These are phyloP conservation scores for Rhodotorula sp. DNA, from an alignment of 1,284 basidiomycete species.

Conservation along the genomic window DNA sequence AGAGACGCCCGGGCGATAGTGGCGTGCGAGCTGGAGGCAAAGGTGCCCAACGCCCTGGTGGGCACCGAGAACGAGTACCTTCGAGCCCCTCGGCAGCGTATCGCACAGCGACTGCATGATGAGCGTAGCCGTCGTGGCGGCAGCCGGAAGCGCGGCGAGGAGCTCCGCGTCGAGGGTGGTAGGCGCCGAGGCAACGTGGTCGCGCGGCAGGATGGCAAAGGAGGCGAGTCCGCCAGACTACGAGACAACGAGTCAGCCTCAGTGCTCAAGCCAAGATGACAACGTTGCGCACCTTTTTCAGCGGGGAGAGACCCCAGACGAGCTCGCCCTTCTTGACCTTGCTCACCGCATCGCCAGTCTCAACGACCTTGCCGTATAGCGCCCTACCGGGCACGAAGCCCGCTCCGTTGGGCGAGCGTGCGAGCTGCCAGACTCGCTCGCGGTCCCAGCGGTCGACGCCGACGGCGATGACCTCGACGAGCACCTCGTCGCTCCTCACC, in stretches of 20 bases:
- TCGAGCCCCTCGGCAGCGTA: conserved; percentile 49
- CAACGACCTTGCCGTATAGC: conserved; percentile 53
- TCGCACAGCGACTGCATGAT: conserved; percentile 51
- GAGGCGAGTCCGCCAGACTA: conserved; percentile 52
- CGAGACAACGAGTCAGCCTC: neutral
- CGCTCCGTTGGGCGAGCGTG: conserved; percentile 39
- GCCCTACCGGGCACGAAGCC: conserved; percentile 53
- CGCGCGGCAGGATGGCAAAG: conserved; percentile 48
- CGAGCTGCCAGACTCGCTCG: conserved; percentile 45
- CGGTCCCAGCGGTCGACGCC: conserved; percentile 52
- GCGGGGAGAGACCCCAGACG: conserved; percentile 52
- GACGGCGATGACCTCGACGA: conserved; percentile 52
- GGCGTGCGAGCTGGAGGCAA: conserved; percentile 51
- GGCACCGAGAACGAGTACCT: conserved; percentile 53
- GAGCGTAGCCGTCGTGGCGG: conserved; percentile 52
- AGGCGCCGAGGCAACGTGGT: conserved; percentile 50
- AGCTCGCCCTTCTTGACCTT: conserved; percentile 51
- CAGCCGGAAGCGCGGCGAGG: conserved; percentile 52
- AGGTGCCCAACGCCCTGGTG: conserved; percentile 53
- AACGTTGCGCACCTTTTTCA: conserved; percentile 44
- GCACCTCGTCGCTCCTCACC: conserved; percentile 49
- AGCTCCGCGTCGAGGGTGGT: conserved; percentile 50
- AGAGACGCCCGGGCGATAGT: conserved; percentile 40
- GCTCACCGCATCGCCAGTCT: conserved; percentile 45
- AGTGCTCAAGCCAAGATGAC: too few species aligned